Evolutionary conservation across 1,284 basidiomycete species (phyloP).

Genomic region (Moesziomyces sp.): DNA sequence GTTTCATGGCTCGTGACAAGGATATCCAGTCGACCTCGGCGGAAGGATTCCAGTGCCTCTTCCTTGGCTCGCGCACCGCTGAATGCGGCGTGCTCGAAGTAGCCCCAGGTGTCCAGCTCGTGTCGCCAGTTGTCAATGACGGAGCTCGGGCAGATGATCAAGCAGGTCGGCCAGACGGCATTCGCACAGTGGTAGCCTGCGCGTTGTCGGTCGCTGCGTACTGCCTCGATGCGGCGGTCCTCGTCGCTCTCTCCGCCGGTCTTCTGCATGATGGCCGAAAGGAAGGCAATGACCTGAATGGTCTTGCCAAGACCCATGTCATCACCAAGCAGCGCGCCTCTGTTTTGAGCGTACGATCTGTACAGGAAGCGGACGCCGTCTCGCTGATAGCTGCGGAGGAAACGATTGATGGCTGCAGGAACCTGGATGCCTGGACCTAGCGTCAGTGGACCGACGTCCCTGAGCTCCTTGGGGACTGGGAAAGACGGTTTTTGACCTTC

Average conservation of each 20-base stretch:
- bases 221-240: constrained; percentile 73
- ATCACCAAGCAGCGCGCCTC: constrained; percentile 82
- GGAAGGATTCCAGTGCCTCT: constrained; percentile 28
- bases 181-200: constrained; percentile 31
- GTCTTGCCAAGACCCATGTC: constrained; percentile 84
- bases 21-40: constrained; percentile 83
- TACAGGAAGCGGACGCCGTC: constrained; percentile 83
- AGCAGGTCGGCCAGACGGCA: constrained; percentile 74
- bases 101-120: constrained; percentile 77
- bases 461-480: constrained; percentile 18
- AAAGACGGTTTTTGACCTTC: constrained; percentile 27
- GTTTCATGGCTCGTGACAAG: constrained; percentile 35
- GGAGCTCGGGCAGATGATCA: constrained; percentile 82
- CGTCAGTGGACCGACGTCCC: constrained; percentile 11
- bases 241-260: constrained; percentile 75
- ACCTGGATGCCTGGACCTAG: constrained; percentile 69
- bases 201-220: constrained; percentile 24
- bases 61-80: constrained; percentile 23
- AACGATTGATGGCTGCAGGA: constrained; percentile 80
- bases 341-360: constrained; percentile 74
- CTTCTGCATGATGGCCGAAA: constrained; percentile 86
- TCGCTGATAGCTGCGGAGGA: constrained; percentile 83
- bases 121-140: constrained; percentile 83
- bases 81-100: constrained; percentile 53
- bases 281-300: constrained; percentile 86